These are phyloP conservation scores for Fragaria nilgerrensis DNA, from an alignment of 306 rosid genomes.

Conservation along the genomic window DNA sequence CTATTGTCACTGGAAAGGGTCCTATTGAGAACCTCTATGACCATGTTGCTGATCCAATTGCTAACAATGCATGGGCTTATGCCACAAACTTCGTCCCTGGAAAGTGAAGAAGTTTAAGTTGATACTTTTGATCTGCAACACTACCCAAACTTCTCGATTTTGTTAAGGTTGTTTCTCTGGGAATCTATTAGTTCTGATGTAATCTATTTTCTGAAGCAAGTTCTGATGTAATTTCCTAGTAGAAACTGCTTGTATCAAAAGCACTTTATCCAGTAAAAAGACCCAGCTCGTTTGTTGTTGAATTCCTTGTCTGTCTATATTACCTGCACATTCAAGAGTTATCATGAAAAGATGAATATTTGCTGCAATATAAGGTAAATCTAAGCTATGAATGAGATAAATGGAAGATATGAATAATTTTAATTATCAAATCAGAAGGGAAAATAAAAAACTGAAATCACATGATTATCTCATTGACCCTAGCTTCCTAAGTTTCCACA, in stretches of 20 bases:
- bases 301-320: conserved; percentile 2
- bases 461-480: not conserved
- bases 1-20: not conserved
- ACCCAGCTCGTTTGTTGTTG: conserved; percentile 23
- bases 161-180: conserved; percentile 33
- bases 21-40: not conserved
- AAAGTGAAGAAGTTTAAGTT: conserved; percentile 46
- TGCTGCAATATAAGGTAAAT: not conserved
- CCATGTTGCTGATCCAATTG: not conserved
- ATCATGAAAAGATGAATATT: not conserved
- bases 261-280: conserved; percentile 27
- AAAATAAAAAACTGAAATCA: not conserved
- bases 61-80: not conserved
- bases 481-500: not conserved
- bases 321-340: conserved; percentile 6
- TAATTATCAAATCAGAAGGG: not conserved
- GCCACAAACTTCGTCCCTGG: conserved; percentile 49
- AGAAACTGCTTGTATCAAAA: conserved; percentile 42
- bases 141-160: conserved; percentile 29
- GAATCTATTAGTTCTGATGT: conserved; percentile 25
- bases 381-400: not conserved
- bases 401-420: not conserved
- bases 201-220: not conserved
- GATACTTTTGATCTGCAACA: conserved; percentile 22
- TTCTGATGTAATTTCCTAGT: conserved; percentile 31